These are phyloP conservation scores for Darksidea phi DNA, from an alignment of 495 filamentous ascomycete genomes.

Conservation along the genomic window DNA sequence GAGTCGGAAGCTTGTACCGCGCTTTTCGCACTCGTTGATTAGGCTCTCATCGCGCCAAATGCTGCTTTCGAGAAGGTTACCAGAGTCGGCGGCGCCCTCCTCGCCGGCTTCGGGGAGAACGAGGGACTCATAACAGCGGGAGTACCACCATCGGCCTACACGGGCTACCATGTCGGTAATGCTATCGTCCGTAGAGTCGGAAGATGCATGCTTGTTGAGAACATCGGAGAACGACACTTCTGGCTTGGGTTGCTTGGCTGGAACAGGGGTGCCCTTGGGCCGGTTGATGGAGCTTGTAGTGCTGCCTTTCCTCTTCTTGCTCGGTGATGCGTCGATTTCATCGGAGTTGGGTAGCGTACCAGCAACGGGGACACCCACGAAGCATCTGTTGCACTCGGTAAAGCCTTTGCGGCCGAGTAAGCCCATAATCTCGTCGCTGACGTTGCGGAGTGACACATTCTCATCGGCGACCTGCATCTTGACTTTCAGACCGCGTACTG, in stretches of 20 bases:
- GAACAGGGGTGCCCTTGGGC: slow-evolving; percentile 1
- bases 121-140: slow-evolving; percentile 77
- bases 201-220: slow-evolving; percentile 22
- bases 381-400: slow-evolving; percentile 78
- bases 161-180: slow-evolving; percentile 89
- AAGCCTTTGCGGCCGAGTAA: slow-evolving; percentile 78
- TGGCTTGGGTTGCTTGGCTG: slow-evolving; percentile 21
- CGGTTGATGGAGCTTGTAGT: slow-evolving; percentile 29
- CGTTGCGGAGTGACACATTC: slow-evolving; percentile 66
- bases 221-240: slow-evolving; percentile 41
- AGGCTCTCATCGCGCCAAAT: slow-evolving; percentile 80
- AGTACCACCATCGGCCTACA: slow-evolving; percentile 97
- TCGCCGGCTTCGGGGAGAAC: slow-evolving; percentile 54
- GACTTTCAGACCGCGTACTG: slow-evolving; percentile 75
- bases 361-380: slow-evolving; percentile 85
- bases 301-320: slow-evolving; percentile 26
- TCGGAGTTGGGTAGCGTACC: slow-evolving; percentile 55
- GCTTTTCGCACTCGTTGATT: slow-evolving; percentile 80
- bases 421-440: slow-evolving; percentile 74
- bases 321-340: slow-evolving; percentile 28
- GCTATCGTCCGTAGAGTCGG: slow-evolving; percentile 57
- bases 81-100: slow-evolving; percentile 13
- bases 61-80: slow-evolving; percentile 45
- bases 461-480: slow-evolving; percentile 63
- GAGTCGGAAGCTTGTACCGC: slow-evolving; percentile 82